A percentile compares a stretch with the other conserved stretches of the same genome.
Evolutionary conservation across 345 rosid genomes (phyloP).

Genomic region (Cardamine occulta): DNA sequence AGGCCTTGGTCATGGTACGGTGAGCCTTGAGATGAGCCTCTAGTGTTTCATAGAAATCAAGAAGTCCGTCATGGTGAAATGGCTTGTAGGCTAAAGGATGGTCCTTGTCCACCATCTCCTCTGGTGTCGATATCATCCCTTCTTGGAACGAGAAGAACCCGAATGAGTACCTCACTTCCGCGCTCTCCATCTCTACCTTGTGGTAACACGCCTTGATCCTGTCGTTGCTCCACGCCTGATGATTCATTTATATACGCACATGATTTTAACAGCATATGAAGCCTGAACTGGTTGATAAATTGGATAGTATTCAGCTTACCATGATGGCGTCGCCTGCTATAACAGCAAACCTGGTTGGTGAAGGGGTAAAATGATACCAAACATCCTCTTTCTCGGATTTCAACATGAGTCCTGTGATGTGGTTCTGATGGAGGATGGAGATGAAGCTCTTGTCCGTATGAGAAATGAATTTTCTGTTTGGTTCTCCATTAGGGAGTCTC

Average conservation of each 20-base stretch:
- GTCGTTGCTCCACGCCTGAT: conserved; percentile 86
- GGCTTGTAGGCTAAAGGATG: conserved; percentile 67
- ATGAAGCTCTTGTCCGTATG: conserved; percentile 72
- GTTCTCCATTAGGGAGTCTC: conserved; percentile 49
- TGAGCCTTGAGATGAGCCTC: conserved; percentile 44
- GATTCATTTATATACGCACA: background rate
- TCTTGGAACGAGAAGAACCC: conserved; percentile 60
- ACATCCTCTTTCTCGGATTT: conserved; percentile 51
- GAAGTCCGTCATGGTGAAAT: conserved; percentile 56
- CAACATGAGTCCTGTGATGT: conserved; percentile 57
- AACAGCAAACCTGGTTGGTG: conserved; percentile 53
- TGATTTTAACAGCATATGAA: background rate
- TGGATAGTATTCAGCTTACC: conserved; percentile 45
- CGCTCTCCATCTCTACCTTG: conserved; percentile 56
- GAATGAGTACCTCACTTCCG: conserved; percentile 57
- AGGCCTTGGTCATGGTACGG: conserved; percentile 56
- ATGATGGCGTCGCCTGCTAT: conserved; percentile 65
- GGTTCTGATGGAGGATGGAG: conserved; percentile 66
- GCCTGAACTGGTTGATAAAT: background rate
- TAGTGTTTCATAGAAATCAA: conserved; percentile 48
- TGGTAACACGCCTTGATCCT: conserved; percentile 60
- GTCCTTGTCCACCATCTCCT: conserved; percentile 64
- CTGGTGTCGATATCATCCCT: conserved; percentile 50
- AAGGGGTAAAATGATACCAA: conserved; percentile 60
- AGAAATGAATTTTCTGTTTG: conserved; percentile 51